A percentile compares a stretch with the other conserved stretches of the same genome.
Conservation (phyloP, 805 yeast species). For the Candida easanensis region DNA sequence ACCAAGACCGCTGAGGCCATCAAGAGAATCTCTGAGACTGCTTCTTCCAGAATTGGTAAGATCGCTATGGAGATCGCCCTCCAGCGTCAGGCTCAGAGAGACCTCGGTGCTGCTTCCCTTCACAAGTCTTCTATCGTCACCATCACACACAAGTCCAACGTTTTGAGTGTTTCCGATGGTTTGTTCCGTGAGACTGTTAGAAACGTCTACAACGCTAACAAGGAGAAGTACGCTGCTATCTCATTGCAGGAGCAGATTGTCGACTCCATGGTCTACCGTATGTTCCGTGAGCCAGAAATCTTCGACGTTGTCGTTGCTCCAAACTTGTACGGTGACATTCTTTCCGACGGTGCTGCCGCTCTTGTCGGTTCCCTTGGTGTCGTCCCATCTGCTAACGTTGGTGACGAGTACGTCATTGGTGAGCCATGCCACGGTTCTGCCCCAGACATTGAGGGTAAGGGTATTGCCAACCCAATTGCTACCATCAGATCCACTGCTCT, state of each 20-base stretch:
- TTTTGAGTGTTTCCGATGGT: constrained; percentile 89
- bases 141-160: constrained; percentile 96
- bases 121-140: constrained; percentile 66
- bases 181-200: constrained; percentile 83
- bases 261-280: constrained; percentile 97
- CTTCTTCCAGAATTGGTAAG: constrained; percentile 81
- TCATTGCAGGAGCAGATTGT: constrained; percentile 92
- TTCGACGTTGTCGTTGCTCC: constrained; percentile 99
- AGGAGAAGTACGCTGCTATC: constrained; percentile 55
- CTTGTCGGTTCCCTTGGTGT: constrained; percentile 96
- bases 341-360: constrained; percentile 98
- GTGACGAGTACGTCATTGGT: constrained; percentile 93
- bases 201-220: constrained; percentile 46
- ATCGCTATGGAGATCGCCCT: constrained; percentile 92
- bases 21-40: constrained; percentile 90
- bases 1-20: constrained; percentile 94
- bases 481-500: constrained; percentile 97
- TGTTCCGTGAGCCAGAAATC: constrained; percentile 97
- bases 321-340: constrained; percentile 94
- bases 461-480: constrained; percentile 94
- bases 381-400: constrained; percentile 97
- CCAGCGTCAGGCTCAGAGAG: constrained; percentile 81
- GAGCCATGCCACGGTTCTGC: constrained; percentile 99
- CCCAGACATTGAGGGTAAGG: constrained; percentile 96
- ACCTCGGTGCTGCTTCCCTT: constrained; percentile 52